Evolutionary conservation across 148 eudicot genomes (phyloP).

Genomic region (Talinum fruticosum): DNA sequence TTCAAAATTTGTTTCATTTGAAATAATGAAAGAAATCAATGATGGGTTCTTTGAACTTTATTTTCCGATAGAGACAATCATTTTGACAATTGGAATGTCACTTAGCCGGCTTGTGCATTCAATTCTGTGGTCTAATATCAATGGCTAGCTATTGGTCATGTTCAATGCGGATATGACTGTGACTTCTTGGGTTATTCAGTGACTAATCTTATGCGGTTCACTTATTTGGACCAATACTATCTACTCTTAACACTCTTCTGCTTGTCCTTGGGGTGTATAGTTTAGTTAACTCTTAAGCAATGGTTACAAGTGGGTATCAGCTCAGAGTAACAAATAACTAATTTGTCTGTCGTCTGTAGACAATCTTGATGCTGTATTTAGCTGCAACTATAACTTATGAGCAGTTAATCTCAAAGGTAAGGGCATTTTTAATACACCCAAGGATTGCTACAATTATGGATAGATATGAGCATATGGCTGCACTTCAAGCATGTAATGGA

Average conservation of each 20-base stretch:
- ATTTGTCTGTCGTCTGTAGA: background rate
- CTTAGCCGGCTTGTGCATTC: background rate
- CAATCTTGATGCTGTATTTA: background rate
- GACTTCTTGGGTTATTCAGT: background rate
- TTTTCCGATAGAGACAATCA: background rate
- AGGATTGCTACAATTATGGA: background rate
- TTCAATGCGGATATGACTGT: background rate
- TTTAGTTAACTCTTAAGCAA: background rate
- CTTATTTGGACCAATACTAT: background rate
- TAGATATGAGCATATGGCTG: slow-evolving; percentile 1
- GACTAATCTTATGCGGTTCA: background rate
- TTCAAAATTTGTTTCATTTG: background rate
- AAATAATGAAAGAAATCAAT: background rate
- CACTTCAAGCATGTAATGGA: background rate
- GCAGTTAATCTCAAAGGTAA: too few species aligned
- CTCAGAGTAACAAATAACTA: too few species aligned
- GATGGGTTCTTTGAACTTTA: background rate
- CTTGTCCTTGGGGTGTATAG: background rate
- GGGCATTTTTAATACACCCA: background rate
- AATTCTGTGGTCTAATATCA: background rate
- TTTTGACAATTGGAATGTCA: background rate
- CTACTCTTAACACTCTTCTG: background rate
- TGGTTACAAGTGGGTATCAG: background rate
- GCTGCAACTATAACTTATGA: too few species aligned
- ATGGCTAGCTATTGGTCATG: background rate